Conservation (phyloP, 2,329 filamentous ascomycete genomes). For the Onygenales sp. region DNA sequence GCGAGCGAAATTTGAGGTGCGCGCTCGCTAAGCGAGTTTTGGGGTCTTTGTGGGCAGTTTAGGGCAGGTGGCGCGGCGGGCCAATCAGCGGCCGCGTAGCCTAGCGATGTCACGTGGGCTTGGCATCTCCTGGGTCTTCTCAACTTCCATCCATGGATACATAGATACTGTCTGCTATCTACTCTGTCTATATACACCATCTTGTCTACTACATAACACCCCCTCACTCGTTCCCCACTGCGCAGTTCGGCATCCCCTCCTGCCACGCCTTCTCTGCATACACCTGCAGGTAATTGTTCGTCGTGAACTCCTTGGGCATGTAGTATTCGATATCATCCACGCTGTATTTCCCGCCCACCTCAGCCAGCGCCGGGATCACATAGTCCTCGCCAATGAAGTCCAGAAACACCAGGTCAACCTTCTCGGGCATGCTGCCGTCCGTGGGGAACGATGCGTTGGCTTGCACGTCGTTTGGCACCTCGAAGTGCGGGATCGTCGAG, state of each 20-base stretch:
- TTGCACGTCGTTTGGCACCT: constrained; percentile 20
- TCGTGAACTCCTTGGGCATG: constrained; percentile 18
- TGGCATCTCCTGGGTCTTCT: background rate
- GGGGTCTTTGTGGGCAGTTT: constrained; percentile 25
- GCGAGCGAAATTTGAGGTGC: constrained; percentile 30
- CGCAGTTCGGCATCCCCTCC: constrained; percentile 9
- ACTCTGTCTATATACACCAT: background rate
- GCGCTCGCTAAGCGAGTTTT: constrained; percentile 30
- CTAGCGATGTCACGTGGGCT: background rate
- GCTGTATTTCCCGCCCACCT: constrained; percentile 22
- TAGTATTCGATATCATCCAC: constrained; percentile 20
- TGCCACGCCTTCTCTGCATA: constrained; percentile 22
- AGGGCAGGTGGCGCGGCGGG: constrained; percentile 20
- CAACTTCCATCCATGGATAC: background rate
- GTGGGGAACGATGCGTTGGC: constrained; percentile 22
- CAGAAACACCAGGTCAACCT: constrained; percentile 18
- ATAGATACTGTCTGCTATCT: background rate
- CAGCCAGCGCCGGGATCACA: constrained; percentile 15
- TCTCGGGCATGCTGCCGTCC: constrained; percentile 12
- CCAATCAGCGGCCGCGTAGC: constrained; percentile 14
- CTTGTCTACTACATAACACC: background rate
- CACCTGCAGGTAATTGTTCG: constrained; percentile 22
- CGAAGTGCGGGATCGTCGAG: constrained; percentile 16
- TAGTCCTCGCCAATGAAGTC: constrained; percentile 14
- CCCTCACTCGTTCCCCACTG: background rate